Conservation (phyloP, 352 stramenopile species). For the Globisporangium megalacanthum region DNA sequence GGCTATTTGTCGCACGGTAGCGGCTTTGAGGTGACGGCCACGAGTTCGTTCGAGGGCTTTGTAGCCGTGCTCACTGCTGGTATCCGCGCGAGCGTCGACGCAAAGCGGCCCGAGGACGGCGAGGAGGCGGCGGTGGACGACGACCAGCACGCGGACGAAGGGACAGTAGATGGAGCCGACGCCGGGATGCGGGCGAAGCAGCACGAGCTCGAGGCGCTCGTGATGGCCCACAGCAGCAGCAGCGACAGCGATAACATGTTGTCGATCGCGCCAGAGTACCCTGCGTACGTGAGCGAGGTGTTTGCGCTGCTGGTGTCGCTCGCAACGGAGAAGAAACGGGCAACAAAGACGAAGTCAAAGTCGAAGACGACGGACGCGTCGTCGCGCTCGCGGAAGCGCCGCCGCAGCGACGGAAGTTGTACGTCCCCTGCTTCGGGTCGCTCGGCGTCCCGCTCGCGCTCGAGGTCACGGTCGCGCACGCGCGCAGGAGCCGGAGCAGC, state of each 20-base stretch:
- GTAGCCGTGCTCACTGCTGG: conserved; percentile 24
- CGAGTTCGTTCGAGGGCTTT: conserved; percentile 37
- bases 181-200: conserved; percentile 22
- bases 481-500: background rate
- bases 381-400: conserved; percentile 28
- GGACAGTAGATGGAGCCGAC: background rate
- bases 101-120: conserved; percentile 54
- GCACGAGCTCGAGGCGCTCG: conserved; percentile 12
- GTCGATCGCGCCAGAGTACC: conserved; percentile 16
- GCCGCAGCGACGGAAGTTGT: conserved; percentile 12
- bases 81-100: conserved; percentile 28
- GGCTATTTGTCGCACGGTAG: conserved; percentile 18
- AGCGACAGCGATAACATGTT: background rate
- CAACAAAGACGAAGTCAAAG: conserved; percentile 2
- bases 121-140: conserved; percentile 36
- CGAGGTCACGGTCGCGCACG: conserved; percentile 19
- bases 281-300: conserved; percentile 30
- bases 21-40: conserved; percentile 22
- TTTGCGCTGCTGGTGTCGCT: conserved; percentile 36
- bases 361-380: conserved; percentile 12
- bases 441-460: conserved; percentile 28
- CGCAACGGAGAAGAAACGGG: conserved; percentile 24
- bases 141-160: conserved; percentile 8
- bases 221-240: conserved; percentile 1
- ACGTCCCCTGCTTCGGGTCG: conserved; percentile 14